Base-by-base conservation (phyloP, 1,139 yeast genomes). In the Candida sanyaensis region DNA sequence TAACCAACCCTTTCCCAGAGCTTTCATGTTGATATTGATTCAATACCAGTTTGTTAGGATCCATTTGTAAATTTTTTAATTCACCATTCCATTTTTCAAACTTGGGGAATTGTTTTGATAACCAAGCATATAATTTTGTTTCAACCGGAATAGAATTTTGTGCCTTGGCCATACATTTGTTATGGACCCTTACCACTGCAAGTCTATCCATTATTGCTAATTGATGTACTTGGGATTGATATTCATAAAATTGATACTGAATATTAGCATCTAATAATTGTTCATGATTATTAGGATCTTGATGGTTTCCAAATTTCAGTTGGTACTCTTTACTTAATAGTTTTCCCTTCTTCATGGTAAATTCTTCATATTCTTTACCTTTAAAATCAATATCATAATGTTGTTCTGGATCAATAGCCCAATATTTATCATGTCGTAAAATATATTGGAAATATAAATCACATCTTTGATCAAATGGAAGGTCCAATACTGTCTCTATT, bases 1-100 rank as follows among this genome's bases (percentile, higher is more conserved):
- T 57, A 0, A 79, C 84, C 21, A 83, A 69, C 34, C 86, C 86
- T 55, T 63, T 71, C 2, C 83, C 84, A 45, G 67, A 70, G 34
- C 70, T 60, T 6, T 61, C 48, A 26, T 66, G 57, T 52, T 72
- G 77, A 49, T 75, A 69, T 27, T 63, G 58, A 49, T 67, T 65
- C 45, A 78, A 59, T 55, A 77, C 76, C 50, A 46, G 49, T 41
- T 52, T 7, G 47, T 43, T 26, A 27, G 24, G 43, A 44, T 49
- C 13, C 28, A 24, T 37, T 41, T 50, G 46, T 5, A 37, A 45
- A 55, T 54, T 21, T 21, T 60, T 60, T 10, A 56, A 60, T 12
- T 68, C 70, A 6, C 81, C 81, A 10, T 70, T 69, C 79, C 80
- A 77, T 52, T 80, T 63, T 48, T 69, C 75, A 56, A 64, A 78